These are phyloP conservation scores for Phytophthora ohioensis DNA, from an alignment of 352 stramenopile genomes.

Conservation along the genomic window DNA sequence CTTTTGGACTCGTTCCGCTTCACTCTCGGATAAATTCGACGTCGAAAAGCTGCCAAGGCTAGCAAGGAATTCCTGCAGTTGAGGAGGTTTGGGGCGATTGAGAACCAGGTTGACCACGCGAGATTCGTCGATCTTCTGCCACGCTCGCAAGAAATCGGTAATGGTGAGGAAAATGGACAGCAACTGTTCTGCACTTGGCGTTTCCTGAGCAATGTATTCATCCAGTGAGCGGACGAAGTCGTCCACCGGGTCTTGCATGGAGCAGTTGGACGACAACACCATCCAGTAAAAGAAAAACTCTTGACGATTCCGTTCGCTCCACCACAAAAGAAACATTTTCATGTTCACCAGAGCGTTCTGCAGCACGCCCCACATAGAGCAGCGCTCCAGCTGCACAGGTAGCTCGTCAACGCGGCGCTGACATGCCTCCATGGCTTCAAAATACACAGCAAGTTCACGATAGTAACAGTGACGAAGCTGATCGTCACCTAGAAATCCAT, in stretches of 20 bases:
- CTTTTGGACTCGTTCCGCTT: constrained; percentile 61
- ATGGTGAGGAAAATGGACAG: constrained; percentile 79
- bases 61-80: constrained; percentile 81
- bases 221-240: constrained; percentile 84
- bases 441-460: constrained; percentile 77
- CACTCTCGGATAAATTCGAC: constrained; percentile 55
- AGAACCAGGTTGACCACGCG: constrained; percentile 38
- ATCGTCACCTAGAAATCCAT: constrained; percentile 76
- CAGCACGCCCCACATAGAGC: constrained; percentile 68
- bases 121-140: constrained; percentile 63
- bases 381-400: constrained; percentile 83
- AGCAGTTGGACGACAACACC: constrained; percentile 66
- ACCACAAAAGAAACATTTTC: constrained; percentile 90
- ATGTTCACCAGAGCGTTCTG: constrained; percentile 83
- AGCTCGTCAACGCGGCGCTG: constrained; percentile 84
- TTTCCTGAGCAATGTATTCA: constrained; percentile 74
- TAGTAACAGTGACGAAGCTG: constrained; percentile 76
- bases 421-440: constrained; percentile 71
- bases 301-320: constrained; percentile 79
- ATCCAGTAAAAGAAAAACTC: constrained; percentile 87
- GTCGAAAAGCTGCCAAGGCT: constrained; percentile 68
- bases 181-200: constrained; percentile 67
- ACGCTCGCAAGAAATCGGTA: constrained; percentile 80
- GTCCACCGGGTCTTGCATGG: constrained; percentile 79
- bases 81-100: constrained; percentile 59